Evolutionary conservation across 2,329 filamentous ascomycete species (phyloP), one percentile per base, ranked within the genome.

Genomic region (Talaromyces islandicus): DNA sequence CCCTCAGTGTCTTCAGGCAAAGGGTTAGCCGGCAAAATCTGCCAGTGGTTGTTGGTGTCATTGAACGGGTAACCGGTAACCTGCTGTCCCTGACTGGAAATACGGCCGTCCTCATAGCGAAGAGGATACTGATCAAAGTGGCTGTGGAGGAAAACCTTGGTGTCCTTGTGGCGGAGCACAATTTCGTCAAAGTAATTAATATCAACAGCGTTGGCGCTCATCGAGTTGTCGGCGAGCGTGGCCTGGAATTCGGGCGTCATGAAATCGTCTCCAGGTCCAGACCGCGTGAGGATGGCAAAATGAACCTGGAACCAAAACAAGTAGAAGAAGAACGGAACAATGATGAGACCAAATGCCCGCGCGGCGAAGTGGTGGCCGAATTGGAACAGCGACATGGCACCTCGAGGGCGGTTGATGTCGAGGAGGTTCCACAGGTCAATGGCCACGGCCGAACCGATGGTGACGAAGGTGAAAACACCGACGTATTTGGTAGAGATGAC

Each of bases 231-330:
- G 70, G 89, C 92, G 64, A 99, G 81, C 1, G 94, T 97, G 79
- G 96, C 92, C 79, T 99, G 94, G 80, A 99, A 99, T 71, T 94
- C 91, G 1, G 94, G 94, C 4, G 89, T 92, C 94, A 99, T 99
- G 79, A 99, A 99, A 71, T 97, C 93, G 72, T 99, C 94, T 58
- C 94, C 94, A 51, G 94, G 93, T 38, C 94, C 94, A 57, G 94
- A 97, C 62, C 88, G 85, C 66, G 80, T 88, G 64, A 99, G 83
- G 68, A 99, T 91, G 51, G 91, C 83, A 75, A 99, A 99, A 79
- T 99, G 94, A 30, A 99, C 92, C 82, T 99, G 94, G 87, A 99
- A 99, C 94, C 94, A 99, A 83, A 99, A 97, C 53, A 99, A 85
- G 77, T 99, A 99, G 78, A 99, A 95, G 70, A 97, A 82, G 82